Evolutionary conservation across 192 early-diverging fungal genomes (phyloP), one percentile per base, ranked within the genome.

Genomic region (Backusella australiensis): DNA sequence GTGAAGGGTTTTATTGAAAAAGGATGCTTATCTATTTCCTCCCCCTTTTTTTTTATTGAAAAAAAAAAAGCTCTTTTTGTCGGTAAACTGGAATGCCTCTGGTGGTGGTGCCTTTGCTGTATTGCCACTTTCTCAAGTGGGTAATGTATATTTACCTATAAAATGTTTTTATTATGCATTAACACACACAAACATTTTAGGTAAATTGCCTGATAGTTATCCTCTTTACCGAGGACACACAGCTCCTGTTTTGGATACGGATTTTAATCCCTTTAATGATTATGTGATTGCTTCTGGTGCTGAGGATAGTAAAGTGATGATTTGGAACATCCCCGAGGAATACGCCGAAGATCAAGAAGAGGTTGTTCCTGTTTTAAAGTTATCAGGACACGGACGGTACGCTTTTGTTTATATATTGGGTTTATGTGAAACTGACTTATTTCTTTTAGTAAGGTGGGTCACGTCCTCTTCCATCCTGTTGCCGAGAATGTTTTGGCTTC

Each of bases 261-360:
- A 95, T 78, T 99, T 98, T 76, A 94, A 96, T 80, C 97, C 96
- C 34, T 99, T 98, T 86, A 98, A 99, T 75, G 98, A 99, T 82
- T 90, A 97, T 84, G 85, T 99, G 69, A 89, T 99, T 78, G 98
- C 98, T 29, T 94, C 93, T 11, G 90, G 85, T 66, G 85, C 90
- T n/a, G 94, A 96, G 78, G 94, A 93, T 81, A 89, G 87, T 81
- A 90, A 96, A 84, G 94, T 94, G 41, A 97, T 98, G 95, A 88
- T 99, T 53, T 99, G 97, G 96, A 90, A 83, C 14, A 95, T 99
- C 78, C 97, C 97, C 0, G 91, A 93, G 72, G 92, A 93, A 76
- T 83, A 87, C 81, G 80, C 78, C 17, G 86, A 92, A 85, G 91
- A 90, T 71, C 91, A 93, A 71, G 88, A 91, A 80, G 88, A 96